Conservation (phyloP, 2,329 filamentous ascomycete genomes). For the Neofusicoccum umdonicola region DNA sequence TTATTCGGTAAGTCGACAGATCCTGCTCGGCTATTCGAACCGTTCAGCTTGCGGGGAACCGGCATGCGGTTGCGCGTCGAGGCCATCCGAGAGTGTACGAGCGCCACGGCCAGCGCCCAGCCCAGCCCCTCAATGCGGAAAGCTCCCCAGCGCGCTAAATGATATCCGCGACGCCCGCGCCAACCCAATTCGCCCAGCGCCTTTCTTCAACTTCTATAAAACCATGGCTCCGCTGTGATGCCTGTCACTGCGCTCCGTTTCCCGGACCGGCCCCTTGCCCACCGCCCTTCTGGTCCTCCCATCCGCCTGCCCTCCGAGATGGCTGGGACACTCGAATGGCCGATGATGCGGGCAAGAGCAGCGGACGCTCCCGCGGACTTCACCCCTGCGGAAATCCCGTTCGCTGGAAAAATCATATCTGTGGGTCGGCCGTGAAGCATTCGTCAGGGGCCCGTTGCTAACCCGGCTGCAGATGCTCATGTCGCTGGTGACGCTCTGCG, state of each 20-base stretch:
- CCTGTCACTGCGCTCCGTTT: not conserved
- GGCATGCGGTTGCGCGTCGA: not conserved
- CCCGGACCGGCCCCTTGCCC: not conserved
- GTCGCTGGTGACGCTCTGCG: not conserved
- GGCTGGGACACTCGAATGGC: not conserved
- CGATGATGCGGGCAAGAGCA: not conserved
- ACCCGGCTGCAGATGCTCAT: not conserved
- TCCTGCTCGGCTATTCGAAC: not conserved
- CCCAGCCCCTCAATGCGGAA: not conserved
- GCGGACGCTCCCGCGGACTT: not conserved
- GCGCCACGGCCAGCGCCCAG: not conserved
- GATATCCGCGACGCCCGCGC: not conserved
- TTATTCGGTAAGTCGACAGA: not conserved
- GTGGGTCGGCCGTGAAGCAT: constrained; percentile 23
- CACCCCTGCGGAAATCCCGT: constrained; percentile 24
- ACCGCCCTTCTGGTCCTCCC: not conserved
- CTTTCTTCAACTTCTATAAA: too few species aligned
- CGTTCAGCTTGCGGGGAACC: not conserved
- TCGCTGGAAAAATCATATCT: constrained; percentile 25
- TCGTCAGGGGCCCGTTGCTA: not conserved
- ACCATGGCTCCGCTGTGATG: too few species aligned
- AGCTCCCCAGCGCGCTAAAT: not conserved
- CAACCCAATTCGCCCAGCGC: not conserved
- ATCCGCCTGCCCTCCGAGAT: not conserved
- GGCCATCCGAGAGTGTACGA: not conserved